Base-by-base conservation (phyloP, 306 rosid genomes). In the Vigna unguiculata region DNA sequence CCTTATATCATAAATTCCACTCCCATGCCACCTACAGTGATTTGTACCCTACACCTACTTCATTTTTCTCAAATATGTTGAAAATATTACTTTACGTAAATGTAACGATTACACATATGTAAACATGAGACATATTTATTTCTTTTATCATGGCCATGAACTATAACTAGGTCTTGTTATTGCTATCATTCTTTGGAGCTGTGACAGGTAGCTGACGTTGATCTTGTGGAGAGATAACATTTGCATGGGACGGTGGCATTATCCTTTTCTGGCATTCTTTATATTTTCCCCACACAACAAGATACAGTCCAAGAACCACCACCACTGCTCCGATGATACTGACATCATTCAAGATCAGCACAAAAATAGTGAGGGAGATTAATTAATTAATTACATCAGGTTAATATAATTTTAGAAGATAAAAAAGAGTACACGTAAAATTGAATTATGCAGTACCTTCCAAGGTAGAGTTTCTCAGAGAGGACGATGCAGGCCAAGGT, bases 401-500 rank as follows among this genome's bases (percentile, higher is more conserved):
- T 61, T 22, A 61, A 25, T 16, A 76, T 52, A 51, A 17, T 17
- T 2, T 51, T 49, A 49, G 1, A 12, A 57, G 1, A 43, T 1
- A 0, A 7, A 1, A 7, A 55, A 19, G 1, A 32, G 17, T 9
- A 28, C 0, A 7, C 0, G 14, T 40, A 40, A 30, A 43, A 24
- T 57, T 57, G 63, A 57, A 14, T 14, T 25, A 9, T 46, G 12
- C n/a, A 76, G 69, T 83, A 88, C 93, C 96, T 93, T 83, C 96
- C 97, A 30, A 89, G 88, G 74, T 81, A 85, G 71, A 91, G 88
- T 57, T 82, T 72, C 82, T 90, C 97, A 0, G 93, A 84, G 5
- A 91, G 89, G 53, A 93, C 25, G 53, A 85, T 60, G 54, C 85
- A 83, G 4, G 81, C 92, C 46, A 90, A 57, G 60, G 85, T 54